Base-by-base conservation (phyloP, 805 yeast species). In the Cyberlindnera maritima region DNA sequence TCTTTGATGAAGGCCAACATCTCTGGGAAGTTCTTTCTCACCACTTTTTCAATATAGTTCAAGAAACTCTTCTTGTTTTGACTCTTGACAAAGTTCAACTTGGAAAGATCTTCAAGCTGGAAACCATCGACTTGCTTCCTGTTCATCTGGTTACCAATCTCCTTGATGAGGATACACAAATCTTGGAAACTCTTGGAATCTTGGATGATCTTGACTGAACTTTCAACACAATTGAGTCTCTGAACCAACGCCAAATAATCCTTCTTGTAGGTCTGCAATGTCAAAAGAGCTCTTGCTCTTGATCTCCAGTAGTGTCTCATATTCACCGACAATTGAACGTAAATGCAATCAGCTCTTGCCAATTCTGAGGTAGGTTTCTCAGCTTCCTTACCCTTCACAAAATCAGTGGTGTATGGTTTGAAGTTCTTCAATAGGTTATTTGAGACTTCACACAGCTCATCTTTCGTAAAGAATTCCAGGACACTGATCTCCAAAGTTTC, bases 81-180 rank as follows among this genome's bases (percentile, higher is more conserved):
- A 66, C 92, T 97, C 62, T 94, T 94, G 68, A 95, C 83, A 56
- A 95, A 90, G 28, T 85, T 88, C 48, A 94, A 74, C 56, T 98
- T 72, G 60, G 90, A 97, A 44, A 94, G 73, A n/a, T 97, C 88
- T 38, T 88, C 84, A 49, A 94, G 71, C 59, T 86, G 85, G 74
- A 95, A 95, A 3, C 99, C 99, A 54, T 79, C 77, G 1, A 97
- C 98, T 63, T 90, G 96, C 58, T 90, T 91, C 2, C 90, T 96
- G 63, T 95, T 94, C 99, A 94, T 94, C 64, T 83, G 92, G 64
- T 94, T 94, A 49, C 99, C 99, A 42, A 94, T 94, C 4, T 91
- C 83, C 53, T 91, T 71, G 51, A 94, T 92, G 39, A 94, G 80
- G 47, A 88, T 90, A 59, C 95, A 77, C 14, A 94, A 81, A 46